These are phyloP conservation scores for Pisolithus thermaeus DNA, from an alignment of 1,284 basidiomycete species.

Conservation along the genomic window DNA sequence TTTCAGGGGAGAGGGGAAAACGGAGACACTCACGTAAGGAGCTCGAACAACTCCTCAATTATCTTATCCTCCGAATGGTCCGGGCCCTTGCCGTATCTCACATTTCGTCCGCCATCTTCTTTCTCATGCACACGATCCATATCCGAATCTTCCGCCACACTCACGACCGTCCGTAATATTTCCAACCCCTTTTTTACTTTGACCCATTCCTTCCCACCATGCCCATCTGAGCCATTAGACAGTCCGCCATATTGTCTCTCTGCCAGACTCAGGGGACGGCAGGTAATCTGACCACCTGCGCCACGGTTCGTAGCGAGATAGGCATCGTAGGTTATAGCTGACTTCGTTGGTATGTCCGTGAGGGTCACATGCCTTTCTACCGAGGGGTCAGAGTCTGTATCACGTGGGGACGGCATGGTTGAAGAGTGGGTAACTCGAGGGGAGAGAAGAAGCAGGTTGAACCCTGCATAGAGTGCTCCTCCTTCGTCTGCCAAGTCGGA, in stretches of 20 bases:
- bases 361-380: no score
- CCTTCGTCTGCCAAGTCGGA: constrained; percentile 34
- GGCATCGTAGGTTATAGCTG: constrained; percentile 41
- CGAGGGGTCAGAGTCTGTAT: no score
- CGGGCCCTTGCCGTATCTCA: constrained; percentile 7
- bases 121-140: neutral
- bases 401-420: neutral
- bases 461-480: constrained; percentile 74
- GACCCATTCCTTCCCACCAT: constrained; percentile 56
- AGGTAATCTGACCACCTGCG: constrained; percentile 52
- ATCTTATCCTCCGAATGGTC: constrained; percentile 45
- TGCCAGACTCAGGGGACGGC: constrained; percentile 42
- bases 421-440: constrained; percentile 14
- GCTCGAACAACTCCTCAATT: constrained; percentile 50
- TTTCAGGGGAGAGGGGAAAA: neutral
- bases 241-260: constrained; percentile 53
- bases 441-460: constrained; percentile 66
- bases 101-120: no score
- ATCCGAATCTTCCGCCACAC: neutral
- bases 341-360: constrained; percentile 8
- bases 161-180: constrained; percentile 39
- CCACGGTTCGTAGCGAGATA: constrained; percentile 63
- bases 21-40: constrained; percentile 53
- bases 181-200: constrained; percentile 58
- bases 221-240: constrained; percentile 67